These are phyloP conservation scores for Ganoderma sinense DNA, from an alignment of 1,284 basidiomycete genomes.

Conservation along the genomic window DNA sequence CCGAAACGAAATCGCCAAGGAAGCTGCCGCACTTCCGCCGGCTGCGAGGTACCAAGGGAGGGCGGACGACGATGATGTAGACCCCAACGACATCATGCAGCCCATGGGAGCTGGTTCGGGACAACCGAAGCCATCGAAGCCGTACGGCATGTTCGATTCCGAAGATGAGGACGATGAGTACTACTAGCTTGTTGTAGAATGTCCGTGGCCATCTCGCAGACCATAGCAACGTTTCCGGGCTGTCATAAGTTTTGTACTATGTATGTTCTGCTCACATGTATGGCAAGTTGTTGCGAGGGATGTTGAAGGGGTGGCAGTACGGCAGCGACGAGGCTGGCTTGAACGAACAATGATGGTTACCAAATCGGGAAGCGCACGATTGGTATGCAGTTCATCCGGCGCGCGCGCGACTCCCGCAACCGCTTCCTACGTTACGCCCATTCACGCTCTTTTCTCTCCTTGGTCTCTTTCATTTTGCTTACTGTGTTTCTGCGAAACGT, in stretches of 20 bases:
- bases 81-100: constrained; percentile 36
- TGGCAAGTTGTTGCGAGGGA: background rate
- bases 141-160: constrained; percentile 23
- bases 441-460: constrained; percentile 27
- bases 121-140: constrained; percentile 2
- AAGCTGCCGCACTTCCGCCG: background rate
- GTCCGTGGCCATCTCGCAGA: background rate
- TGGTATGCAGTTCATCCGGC: constrained; percentile 20
- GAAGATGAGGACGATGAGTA: constrained; percentile 25
- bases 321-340: background rate
- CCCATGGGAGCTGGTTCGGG: background rate
- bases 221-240: background rate
- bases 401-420: constrained; percentile 20
- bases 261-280: background rate
- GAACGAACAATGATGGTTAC: constrained; percentile 23
- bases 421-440: constrained; percentile 27
- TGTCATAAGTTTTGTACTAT: background rate
- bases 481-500: constrained; percentile 13
- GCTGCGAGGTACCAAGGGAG: background rate
- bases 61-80: constrained; percentile 29
- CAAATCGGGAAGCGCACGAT: constrained; percentile 31
- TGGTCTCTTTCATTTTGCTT: constrained; percentile 12
- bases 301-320: background rate
- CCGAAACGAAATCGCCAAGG: constrained; percentile 19
- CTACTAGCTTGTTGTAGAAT: background rate